These are phyloP conservation scores for Chalara sp. DNA, from an alignment of 2,329 filamentous ascomycete species.

Conservation along the genomic window DNA sequence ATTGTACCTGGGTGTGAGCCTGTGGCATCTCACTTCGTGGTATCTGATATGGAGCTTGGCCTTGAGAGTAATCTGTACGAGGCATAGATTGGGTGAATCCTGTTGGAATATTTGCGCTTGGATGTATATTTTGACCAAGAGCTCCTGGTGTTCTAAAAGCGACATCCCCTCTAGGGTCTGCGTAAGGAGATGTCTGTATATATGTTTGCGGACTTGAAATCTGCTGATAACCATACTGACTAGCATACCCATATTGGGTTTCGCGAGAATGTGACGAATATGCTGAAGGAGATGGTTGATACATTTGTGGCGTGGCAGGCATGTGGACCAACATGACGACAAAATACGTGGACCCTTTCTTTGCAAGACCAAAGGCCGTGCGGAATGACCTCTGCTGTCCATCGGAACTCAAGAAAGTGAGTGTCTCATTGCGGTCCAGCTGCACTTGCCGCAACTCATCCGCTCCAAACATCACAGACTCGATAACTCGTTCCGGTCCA, in stretches of 20 bases:
- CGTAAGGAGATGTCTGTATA: constrained; percentile 12
- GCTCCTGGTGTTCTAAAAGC: constrained; percentile 19
- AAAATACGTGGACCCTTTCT: constrained; percentile 56
- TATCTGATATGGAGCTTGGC: constrained; percentile 37
- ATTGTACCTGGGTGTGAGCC: constrained; percentile 2
- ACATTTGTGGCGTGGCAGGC: constrained; percentile 18
- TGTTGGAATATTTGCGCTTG: constrained; percentile 34
- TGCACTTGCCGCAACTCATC: constrained; percentile 47
- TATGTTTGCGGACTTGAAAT: constrained; percentile 18
- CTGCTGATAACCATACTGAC: constrained; percentile 20
- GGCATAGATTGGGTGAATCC: constrained; percentile 40
- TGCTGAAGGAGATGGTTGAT: constrained; percentile 17
- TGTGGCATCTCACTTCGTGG: constrained; percentile 44
- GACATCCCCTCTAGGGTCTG: constrained; percentile 20
- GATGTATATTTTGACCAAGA: constrained; percentile 12
- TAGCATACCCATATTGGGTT: constrained; percentile 21
- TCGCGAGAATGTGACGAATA: constrained; percentile 24
- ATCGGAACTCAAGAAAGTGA: constrained; percentile 46
- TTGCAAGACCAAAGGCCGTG: constrained; percentile 49
- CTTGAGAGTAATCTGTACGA: constrained; percentile 35
- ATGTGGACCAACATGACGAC: constrained; percentile 38
- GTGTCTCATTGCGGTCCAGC: constrained; percentile 46
- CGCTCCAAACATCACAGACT: constrained; percentile 44
- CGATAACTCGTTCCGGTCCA: constrained; percentile 38
- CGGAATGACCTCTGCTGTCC: constrained; percentile 44